Evolutionary conservation across 176 grass and related monocot genomes (phyloP), one percentile per base, ranked within the genome.

Genomic region (Musa schizocarpa): DNA sequence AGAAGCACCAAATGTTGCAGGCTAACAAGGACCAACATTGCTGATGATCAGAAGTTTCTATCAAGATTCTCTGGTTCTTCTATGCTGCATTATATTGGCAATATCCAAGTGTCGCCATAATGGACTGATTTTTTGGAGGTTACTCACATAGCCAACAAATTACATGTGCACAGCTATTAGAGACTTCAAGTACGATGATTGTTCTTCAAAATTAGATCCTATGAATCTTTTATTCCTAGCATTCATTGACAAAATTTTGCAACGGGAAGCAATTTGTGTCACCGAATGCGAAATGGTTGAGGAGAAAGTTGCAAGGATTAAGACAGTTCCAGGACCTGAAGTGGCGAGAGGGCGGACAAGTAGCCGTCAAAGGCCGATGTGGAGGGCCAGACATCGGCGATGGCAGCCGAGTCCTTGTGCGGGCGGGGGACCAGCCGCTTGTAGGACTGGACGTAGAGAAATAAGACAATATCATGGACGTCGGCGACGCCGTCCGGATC

Each of bases 371-470:
- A 80, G 12, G 78, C 78, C 12, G 78, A 80, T 14, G 78, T 80
- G 78, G 78, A 80, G 54, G 78, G 78, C 78, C 78, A 80, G 34
- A 80, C 78, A 27, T 80, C 78, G 55, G 69, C 68, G 21, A 80
- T 23, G 13, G 69, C 55, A 13, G 49, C 22, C 55, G 78, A 62
- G 57, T 80, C 78, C 56, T 80, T 80, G 69, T 73, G 78, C 27
- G 55, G 11, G 13, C 57, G 56, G 49, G 78, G 78, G 1, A 80
- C 34, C 54, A 80, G 78, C 12, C 78, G 68, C 78, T 73, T 72
- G 78, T 80, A 80, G 69, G 78, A 73, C 56, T 80, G 78, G 27
- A 80, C 29, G 56, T 80, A 80, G 69, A 80, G 78, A 48, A 80
- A 80, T 29, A 80, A 69, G 17, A 72, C 43, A 43, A 80, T 69